Evolutionary conservation across 768 basidiomycete genomes (phyloP), one percentile per base, ranked within the genome.

Genomic region (Amanita phalloides): DNA sequence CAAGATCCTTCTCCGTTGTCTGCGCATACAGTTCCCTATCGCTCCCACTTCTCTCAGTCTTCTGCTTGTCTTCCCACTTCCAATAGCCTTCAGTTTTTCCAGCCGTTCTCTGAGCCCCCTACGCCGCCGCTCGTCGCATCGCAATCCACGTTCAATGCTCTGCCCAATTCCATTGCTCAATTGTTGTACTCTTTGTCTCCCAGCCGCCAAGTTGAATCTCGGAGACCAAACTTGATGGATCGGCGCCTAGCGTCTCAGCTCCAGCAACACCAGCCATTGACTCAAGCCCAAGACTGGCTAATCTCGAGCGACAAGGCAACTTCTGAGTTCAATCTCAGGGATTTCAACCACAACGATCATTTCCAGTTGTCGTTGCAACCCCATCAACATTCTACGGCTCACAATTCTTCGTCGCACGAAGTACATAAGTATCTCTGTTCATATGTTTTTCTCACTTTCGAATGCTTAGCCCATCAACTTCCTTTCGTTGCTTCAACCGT

Each of bases 401-500:
- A 62, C 26, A 52, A 57, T n/a, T 64, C 61, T 26, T 66, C 61
- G 37, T 54, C 59, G 26, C 66, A 73, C 61, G 86, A 87, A 73
- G 86, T n/a, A n/a, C n/a, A n/a, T 78, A 62, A 55, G 73, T 60
- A 37, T 47, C 51, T 26, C 45, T 54, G 56, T 58, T 49, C 56
- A 56, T 56, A 47, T 56, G 52, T 55, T 55, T 54, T 26, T 61
- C 30, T 11, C 60, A 56, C 58, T 62, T 58, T 58, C 48, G 45
- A 4, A 42, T 42, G 25, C 23, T 35, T 56, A 92, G 88, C 88
- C 89, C 13, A 90, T 92, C 71, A 92, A 92, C 66, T 92, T 91
- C 64, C 74, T 91, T 49, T 86, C 86, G 11, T 72, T 91, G 47
- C 74, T 92, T 46, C 88, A 90, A 58, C 90, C 90, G 0, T 87